Conservation (phyloP, 345 rosid genomes). For the Hirschfeldia incana region DNA sequence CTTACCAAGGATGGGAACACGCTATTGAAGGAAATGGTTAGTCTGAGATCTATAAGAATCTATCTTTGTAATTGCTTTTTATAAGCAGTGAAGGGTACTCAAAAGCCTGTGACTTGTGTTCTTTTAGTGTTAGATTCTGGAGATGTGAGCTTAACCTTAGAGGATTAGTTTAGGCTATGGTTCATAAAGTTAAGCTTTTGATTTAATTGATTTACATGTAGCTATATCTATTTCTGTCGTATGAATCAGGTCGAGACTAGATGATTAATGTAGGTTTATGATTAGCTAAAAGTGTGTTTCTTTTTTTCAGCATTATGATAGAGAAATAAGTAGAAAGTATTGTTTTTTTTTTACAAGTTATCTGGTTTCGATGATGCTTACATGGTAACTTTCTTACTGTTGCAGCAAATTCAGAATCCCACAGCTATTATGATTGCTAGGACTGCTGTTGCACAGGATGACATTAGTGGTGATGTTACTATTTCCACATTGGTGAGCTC, state of each 20-base stretch:
- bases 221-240: not conserved
- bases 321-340: not conserved
- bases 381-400: conserved; percentile 47
- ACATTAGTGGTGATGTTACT: conserved; percentile 97
- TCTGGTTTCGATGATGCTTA: conserved; percentile 18
- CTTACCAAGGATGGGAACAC: conserved; percentile 98
- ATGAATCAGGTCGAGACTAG: too few relatives aligned
- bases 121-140: not conserved
- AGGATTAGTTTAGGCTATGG: conserved; percentile 6
- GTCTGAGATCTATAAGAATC: conserved; percentile 20
- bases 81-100: conserved; percentile 8
- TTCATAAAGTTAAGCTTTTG: not conserved
- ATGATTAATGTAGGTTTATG: not conserved
- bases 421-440: conserved; percentile 99
- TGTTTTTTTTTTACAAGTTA: not conserved
- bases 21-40: conserved; percentile 90
- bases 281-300: not conserved
- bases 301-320: not conserved
- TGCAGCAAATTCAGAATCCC: conserved; percentile 99
- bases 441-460: conserved; percentile 99
- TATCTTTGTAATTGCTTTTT: conserved; percentile 12
- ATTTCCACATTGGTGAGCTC: conserved; percentile 96
- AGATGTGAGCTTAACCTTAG: not conserved
- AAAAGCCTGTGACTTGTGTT: not conserved
- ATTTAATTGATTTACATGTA: not conserved